Evolutionary conservation across 2,329 filamentous ascomycete species (phyloP).

Genomic region (Dactylellina leptospora): DNA sequence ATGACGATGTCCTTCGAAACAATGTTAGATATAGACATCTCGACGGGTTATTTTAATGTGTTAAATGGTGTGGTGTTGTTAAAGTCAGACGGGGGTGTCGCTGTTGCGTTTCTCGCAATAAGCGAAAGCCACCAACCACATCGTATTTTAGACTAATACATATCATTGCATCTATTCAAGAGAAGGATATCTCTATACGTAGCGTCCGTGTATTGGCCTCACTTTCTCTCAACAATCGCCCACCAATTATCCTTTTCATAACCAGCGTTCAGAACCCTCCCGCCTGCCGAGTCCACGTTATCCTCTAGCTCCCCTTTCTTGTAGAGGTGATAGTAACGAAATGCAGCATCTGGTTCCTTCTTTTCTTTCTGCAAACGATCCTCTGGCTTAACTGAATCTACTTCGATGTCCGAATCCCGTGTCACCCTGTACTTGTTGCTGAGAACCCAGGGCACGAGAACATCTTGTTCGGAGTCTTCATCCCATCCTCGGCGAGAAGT

Average conservation of each 20-base stretch:
- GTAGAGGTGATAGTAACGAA: slow-evolving; percentile 96
- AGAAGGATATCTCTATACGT: neutral
- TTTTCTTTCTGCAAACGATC: neutral
- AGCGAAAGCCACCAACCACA: too few species aligned
- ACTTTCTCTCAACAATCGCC: slow-evolving; percentile 70
- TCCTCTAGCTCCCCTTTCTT: slow-evolving; percentile 83
- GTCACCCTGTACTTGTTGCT: slow-evolving; percentile 51
- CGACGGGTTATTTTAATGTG: too few species aligned
- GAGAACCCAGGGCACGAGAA: slow-evolving; percentile 95
- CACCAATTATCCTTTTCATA: slow-evolving; percentile 99
- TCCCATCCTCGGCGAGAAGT: slow-evolving; percentile 88
- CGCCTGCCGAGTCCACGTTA: slow-evolving; percentile 78
- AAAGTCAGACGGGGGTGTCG: too few species aligned
- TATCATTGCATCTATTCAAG: neutral
- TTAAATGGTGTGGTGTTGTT: neutral
- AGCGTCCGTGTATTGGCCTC: neutral
- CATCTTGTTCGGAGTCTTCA: slow-evolving; percentile 82
- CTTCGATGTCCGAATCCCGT: neutral
- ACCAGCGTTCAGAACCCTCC: slow-evolving; percentile 77
- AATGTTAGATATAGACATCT: too few species aligned
- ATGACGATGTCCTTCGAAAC: slow-evolving; percentile 72
- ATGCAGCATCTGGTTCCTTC: slow-evolving; percentile 68
- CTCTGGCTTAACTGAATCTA: neutral
- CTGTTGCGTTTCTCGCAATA: too few species aligned
- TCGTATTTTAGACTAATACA: too few species aligned